Evolutionary conservation across 1,139 yeast species (phyloP), one percentile per base, ranked within the genome.

Genomic region (Debaryomyces psychrophilus): DNA sequence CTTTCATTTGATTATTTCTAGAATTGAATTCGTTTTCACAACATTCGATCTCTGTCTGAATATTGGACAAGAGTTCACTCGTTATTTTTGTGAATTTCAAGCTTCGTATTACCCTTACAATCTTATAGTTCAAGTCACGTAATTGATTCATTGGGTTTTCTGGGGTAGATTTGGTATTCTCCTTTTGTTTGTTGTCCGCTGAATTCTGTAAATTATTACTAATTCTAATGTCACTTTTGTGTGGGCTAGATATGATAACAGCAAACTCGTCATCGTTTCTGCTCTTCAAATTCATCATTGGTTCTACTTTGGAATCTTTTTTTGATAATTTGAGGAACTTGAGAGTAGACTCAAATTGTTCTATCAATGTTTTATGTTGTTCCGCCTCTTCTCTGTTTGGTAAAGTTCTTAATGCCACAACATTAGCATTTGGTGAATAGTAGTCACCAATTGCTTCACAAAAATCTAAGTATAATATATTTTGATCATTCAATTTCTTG

Each of bases 211-310:
- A n/a, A 3, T 14, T 28, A 22, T 34, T 42, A 17, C 22, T 45
- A 18, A 33, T 25, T 12, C 18, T 39, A 14, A 8, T 38, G 25
- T 28, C 27, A 20, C 48, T 38, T 46, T 73, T 73, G 7, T 65
- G 53, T 0, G 79, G 79, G 54, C 77, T 72, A 0, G 79, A 71
- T 20, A 71, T 54, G 20, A 74, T 66, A 42, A 68, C 72, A 5
- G 68, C 61, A 35, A 51, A 46, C 18, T 60, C 51, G 33, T 63
- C 64, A n/a, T 55, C 55, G 11, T 41, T 37, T 8, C 41, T 48
- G 42, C 43, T 46, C 23, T 48, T 46, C 9, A 37, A 36, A 8
- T 11, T 45, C 41, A 31, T 45, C 28, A 40, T 12, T n/a, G 33
- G 28, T 8, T 39, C 45, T 39, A 38, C 44, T 31, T 27, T 49